phyloP scores from a whole-genome alignment of 2,329 filamentous ascomycete genomes.

The Canariomyces notabilis region DNA sequence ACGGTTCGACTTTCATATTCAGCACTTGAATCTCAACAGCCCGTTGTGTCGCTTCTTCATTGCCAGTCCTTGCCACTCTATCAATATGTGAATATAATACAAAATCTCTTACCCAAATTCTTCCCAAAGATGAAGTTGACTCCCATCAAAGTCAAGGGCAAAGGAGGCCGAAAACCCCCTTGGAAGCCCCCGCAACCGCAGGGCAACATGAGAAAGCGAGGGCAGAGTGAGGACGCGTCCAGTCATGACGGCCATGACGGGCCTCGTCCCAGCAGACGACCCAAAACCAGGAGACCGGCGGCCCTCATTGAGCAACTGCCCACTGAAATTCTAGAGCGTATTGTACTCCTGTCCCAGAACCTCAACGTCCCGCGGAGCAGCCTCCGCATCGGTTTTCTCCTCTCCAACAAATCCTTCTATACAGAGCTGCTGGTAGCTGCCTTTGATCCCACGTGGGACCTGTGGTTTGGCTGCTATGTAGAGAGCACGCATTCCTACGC shows the following conservation, averaged over 20 bases:
- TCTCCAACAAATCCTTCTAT: constrained; percentile 37
- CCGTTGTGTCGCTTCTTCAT: no score
- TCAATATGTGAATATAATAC: no score
- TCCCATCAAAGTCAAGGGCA: constrained; percentile 45
- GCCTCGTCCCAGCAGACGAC: background rate
- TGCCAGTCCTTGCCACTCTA: no score
- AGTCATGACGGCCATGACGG: background rate
- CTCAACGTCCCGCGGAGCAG: constrained; percentile 42
- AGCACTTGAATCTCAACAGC: no score
- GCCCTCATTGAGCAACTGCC: constrained; percentile 37
- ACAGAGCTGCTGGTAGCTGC: constrained; percentile 32
- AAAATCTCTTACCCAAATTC: no score
- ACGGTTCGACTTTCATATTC: no score
- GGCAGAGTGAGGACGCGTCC: constrained; percentile 4
- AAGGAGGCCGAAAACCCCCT: constrained; percentile 23
- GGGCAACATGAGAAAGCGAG: constrained; percentile 13
- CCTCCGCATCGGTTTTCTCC: constrained; percentile 39
- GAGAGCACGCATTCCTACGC: constrained; percentile 12
- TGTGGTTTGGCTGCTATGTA: constrained; percentile 28
- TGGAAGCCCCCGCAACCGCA: constrained; percentile 15
- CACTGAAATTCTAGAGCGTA: constrained; percentile 48
- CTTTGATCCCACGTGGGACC: constrained; percentile 39
- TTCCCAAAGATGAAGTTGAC: constrained; percentile 41
- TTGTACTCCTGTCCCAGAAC: constrained; percentile 48
- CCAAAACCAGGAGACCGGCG: constrained; percentile 22